A percentile compares a stretch with the other conserved stretches of the same genome.
These are phyloP conservation scores for Colletotrichum sp. DNA, from an alignment of 2,329 filamentous ascomycete species.

Conservation along the genomic window DNA sequence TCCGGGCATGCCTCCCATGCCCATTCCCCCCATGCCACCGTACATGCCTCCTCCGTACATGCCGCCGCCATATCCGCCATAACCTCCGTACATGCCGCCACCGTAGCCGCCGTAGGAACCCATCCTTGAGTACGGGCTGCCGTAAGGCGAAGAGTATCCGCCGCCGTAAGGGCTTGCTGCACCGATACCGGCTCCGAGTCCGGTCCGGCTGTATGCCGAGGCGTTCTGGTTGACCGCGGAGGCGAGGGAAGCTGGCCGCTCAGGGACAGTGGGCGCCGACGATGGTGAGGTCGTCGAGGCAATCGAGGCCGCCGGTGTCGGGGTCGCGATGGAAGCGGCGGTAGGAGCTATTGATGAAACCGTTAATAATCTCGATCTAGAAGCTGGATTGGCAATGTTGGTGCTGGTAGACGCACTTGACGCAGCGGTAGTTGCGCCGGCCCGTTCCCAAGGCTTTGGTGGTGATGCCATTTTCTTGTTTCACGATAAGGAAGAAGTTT, in stretches of 20 bases:
- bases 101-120: conserved; percentile 53
- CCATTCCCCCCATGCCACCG: conserved; percentile 46
- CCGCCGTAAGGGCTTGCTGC: conserved; percentile 33
- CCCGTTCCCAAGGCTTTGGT: conserved; percentile 96
- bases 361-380: conserved; percentile 13
- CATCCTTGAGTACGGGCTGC: conserved; percentile 42
- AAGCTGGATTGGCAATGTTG: not conserved
- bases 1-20: conserved; percentile 41
- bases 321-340: conserved; percentile 43
- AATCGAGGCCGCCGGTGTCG: conserved; percentile 43
- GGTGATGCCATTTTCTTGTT: conserved; percentile 70
- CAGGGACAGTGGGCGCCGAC: conserved; percentile 73
- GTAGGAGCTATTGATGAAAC: conserved; percentile 36
- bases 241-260: conserved; percentile 78
- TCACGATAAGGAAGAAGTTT: conserved; percentile 15
- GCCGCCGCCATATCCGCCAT: conserved; percentile 41
- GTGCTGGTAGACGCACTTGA: conserved; percentile 48
- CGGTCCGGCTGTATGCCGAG: conserved; percentile 72
- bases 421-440: conserved; percentile 61
- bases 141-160: conserved; percentile 46
- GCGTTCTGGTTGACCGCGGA: conserved; percentile 88
- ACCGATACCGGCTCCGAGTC: conserved; percentile 30
- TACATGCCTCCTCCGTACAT: conserved; percentile 31
- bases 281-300: conserved; percentile 33
- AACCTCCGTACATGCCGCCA: conserved; percentile 47